Evolutionary conservation across 1,284 basidiomycete genomes (phyloP).

Genomic region (Pulveroboletus sp.): DNA sequence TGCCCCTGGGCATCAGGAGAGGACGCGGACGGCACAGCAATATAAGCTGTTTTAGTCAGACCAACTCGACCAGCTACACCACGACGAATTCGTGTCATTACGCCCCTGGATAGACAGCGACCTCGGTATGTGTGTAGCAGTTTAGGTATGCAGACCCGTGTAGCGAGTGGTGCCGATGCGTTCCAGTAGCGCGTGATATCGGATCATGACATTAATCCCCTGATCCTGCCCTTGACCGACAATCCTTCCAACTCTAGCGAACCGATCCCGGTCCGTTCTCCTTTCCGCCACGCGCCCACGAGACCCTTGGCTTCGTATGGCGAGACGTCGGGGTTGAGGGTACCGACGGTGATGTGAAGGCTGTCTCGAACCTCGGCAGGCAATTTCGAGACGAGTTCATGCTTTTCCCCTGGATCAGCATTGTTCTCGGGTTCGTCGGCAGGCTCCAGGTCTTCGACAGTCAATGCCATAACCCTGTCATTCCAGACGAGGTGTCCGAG

Average conservation of each 20-base stretch:
- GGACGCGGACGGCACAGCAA: background rate
- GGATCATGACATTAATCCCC: slow-evolving; percentile 35
- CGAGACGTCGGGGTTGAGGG: slow-evolving; percentile 50
- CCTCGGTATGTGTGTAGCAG: too few species aligned
- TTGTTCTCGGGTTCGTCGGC: slow-evolving; percentile 14
- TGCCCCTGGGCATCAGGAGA: too few species aligned
- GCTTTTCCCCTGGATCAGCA: slow-evolving; percentile 38
- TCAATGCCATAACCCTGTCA: slow-evolving; percentile 76
- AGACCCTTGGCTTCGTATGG: slow-evolving; percentile 75
- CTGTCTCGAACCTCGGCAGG: slow-evolving; percentile 48
- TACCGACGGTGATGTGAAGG: slow-evolving; percentile 92
- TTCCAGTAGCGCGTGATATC: background rate
- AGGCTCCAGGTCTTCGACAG: slow-evolving; percentile 58
- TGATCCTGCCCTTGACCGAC: slow-evolving; percentile 44
- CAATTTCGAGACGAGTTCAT: slow-evolving; percentile 52
- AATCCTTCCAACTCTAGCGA: slow-evolving; percentile 40
- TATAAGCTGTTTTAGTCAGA: too few species aligned
- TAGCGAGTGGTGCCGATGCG: too few species aligned
- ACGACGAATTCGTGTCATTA: too few species aligned
- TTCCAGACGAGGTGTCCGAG: slow-evolving; percentile 77
- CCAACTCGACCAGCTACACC: too few species aligned
- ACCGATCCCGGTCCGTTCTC: slow-evolving; percentile 34
- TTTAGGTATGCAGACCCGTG: too few species aligned
- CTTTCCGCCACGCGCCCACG: slow-evolving; percentile 58
- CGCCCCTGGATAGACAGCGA: too few species aligned